These are phyloP conservation scores for Pterocarpus macrocarpus DNA, from an alignment of 306 rosid genomes.

Conservation along the genomic window DNA sequence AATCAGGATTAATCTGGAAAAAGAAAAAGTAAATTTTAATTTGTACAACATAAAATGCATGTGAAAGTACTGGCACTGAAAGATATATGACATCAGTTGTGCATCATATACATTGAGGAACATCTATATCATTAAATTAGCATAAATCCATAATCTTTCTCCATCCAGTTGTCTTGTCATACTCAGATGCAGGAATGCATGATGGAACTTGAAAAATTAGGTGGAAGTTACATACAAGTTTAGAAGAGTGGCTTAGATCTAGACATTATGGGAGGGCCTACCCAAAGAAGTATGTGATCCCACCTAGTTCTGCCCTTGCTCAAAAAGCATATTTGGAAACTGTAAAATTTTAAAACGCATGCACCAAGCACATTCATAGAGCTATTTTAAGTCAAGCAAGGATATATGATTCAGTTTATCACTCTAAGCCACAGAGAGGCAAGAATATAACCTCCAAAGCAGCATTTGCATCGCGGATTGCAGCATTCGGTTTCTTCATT, in stretches of 20 bases:
- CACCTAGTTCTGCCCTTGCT: too few species aligned
- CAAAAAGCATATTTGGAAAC: neutral
- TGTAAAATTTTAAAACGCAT: neutral
- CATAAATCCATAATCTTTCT: neutral
- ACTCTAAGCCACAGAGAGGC: neutral
- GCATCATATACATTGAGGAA: neutral
- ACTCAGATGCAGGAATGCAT: neutral
- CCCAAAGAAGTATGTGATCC: neutral
- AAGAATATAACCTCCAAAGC: conserved; percentile 76
- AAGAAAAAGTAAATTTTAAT: neutral
- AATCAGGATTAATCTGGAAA: conserved; percentile 87
- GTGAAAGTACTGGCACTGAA: neutral
- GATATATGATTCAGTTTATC: conserved; percentile 10
- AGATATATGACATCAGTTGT: conserved; percentile 19
- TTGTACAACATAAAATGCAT: conserved; percentile 14
- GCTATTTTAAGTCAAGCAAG: conserved; percentile 23
- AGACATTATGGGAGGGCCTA: neutral
- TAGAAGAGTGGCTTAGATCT: neutral
- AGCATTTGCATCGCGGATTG: conserved; percentile 87
- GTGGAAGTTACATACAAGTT: neutral
- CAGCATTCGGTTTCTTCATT: conserved; percentile 94
- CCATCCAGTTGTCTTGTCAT: neutral
- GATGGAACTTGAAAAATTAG: neutral
- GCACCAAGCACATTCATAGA: conserved; percentile 2
- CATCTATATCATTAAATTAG: conserved; percentile 7